These are phyloP conservation scores for Ascochyta viciae-villosae DNA, from an alignment of 2,329 filamentous ascomycete genomes.

Conservation along the genomic window DNA sequence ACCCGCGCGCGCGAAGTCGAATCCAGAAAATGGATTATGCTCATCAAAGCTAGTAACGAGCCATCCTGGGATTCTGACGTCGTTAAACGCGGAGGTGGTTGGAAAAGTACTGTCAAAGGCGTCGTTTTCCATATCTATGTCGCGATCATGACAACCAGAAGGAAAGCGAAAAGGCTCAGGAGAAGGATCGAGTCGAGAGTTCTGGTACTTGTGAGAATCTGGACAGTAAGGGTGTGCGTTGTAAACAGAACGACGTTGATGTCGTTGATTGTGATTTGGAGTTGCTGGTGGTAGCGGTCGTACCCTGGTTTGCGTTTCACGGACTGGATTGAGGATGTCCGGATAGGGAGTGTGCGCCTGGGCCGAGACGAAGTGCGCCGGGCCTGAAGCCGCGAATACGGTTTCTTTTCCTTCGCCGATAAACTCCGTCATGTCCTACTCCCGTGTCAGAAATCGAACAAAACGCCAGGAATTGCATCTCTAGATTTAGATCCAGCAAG, in stretches of 20 bases:
- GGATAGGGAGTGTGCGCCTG: constrained; percentile 2
- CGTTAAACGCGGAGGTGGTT: neutral
- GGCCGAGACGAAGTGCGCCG: neutral
- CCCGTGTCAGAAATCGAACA: neutral
- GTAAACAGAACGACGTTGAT: neutral
- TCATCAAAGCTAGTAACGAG: constrained; percentile 29
- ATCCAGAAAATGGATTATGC: constrained; percentile 13
- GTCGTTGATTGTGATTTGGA: neutral
- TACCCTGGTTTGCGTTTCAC: neutral
- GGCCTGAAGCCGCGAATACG: neutral
- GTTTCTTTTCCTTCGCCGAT: constrained; percentile 18
- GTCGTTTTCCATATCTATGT: neutral
- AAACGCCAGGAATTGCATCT: neutral
- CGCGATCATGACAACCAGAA: neutral
- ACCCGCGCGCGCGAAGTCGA: neutral
- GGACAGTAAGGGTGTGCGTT: neutral
- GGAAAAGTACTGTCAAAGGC: neutral
- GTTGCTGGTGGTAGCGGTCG: neutral
- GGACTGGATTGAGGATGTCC: constrained; percentile 13
- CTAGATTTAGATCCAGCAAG: too few species aligned
- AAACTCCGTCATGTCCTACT: constrained; percentile 26
- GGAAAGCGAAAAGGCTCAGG: neutral
- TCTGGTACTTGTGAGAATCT: neutral
- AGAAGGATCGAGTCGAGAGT: neutral
- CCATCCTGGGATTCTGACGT: constrained; percentile 12